Percentiles rank a stretch among this genome's conserved stretches.
Evolutionary conservation across 176 grass and related monocot species (phyloP).

Genomic region (Oryza glaberrima): DNA sequence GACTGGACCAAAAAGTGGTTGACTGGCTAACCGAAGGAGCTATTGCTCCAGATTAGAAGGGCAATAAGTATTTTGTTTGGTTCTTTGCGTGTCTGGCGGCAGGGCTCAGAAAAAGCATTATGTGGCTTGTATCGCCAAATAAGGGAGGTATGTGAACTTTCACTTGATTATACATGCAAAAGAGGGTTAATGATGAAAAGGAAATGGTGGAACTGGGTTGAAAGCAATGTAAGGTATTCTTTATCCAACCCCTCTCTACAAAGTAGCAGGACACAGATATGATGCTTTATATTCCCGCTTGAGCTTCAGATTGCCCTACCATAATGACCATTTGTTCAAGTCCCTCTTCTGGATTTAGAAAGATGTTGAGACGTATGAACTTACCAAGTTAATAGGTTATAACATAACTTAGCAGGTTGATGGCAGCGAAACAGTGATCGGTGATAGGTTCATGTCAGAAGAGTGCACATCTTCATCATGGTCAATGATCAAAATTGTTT

Average conservation of each 20-base stretch:
- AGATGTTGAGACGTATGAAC: not conserved
- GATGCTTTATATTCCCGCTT: conserved; percentile 4
- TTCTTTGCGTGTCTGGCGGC: not conserved
- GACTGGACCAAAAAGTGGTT: not conserved
- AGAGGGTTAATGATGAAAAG: conserved; percentile 41
- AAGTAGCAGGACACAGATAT: not conserved
- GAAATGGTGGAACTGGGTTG: conserved; percentile 1
- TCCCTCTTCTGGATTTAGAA: not conserved
- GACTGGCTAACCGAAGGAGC: not conserved
- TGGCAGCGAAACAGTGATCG: not conserved
- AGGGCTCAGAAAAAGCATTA: conserved; percentile 6
- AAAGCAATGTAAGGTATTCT: conserved; percentile 28
- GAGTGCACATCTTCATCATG: not conserved
- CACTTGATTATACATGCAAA: conserved; percentile 32
- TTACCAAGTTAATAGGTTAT: not conserved
- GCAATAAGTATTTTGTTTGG: not conserved
- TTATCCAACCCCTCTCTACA: not conserved
- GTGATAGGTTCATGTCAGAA: not conserved
- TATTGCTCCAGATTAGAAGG: not conserved
- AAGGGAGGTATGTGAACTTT: conserved; percentile 11
- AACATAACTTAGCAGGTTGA: not conserved
- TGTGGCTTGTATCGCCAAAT: not conserved
- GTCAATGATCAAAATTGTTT: not conserved
- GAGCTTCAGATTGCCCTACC: not conserved
- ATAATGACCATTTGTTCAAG: not conserved